Evolutionary conservation across 2,329 filamentous ascomycete species (phyloP).

Genomic region (Aspergillus latus): DNA sequence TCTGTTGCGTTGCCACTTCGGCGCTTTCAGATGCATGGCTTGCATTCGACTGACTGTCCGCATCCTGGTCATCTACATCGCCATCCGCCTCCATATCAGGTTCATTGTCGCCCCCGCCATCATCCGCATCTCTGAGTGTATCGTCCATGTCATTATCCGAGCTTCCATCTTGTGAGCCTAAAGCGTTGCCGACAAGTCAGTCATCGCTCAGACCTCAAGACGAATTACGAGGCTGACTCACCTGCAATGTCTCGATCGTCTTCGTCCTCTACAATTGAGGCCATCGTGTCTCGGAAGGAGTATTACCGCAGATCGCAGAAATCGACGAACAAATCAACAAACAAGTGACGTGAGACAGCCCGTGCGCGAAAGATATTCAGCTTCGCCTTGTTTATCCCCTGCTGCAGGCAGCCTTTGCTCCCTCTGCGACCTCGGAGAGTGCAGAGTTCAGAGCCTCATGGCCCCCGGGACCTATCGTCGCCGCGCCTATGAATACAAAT

Average conservation of each 20-base stretch:
- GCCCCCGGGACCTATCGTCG: neutral
- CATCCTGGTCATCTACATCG: slow-evolving; percentile 38
- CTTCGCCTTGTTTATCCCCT: neutral
- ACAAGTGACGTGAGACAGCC: neutral
- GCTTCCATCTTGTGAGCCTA: slow-evolving; percentile 50
- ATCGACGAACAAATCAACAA: neutral
- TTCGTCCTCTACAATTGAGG: slow-evolving; percentile 42
- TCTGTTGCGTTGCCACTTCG: slow-evolving; percentile 40
- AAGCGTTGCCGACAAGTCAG: slow-evolving; percentile 11
- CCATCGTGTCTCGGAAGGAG: slow-evolving; percentile 25
- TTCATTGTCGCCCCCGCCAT: slow-evolving; percentile 41
- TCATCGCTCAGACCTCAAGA: neutral
- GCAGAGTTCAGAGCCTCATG: slow-evolving; percentile 8
- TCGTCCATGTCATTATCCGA: slow-evolving; percentile 52
- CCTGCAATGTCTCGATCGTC: slow-evolving; percentile 44
- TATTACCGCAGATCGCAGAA: neutral
- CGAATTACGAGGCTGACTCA: slow-evolving; percentile 20
- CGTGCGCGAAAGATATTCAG: neutral
- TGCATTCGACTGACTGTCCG: slow-evolving; percentile 42
- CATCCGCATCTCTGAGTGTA: slow-evolving; percentile 45
- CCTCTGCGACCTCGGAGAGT: slow-evolving; percentile 3
- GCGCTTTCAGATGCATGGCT: slow-evolving; percentile 42
- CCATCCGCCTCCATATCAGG: slow-evolving; percentile 35
- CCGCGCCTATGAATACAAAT: neutral
- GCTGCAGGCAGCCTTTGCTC: neutral